Evolutionary conservation across 208 protist genomes (phyloP).

Genomic region (Acanthamoeba royreba): DNA sequence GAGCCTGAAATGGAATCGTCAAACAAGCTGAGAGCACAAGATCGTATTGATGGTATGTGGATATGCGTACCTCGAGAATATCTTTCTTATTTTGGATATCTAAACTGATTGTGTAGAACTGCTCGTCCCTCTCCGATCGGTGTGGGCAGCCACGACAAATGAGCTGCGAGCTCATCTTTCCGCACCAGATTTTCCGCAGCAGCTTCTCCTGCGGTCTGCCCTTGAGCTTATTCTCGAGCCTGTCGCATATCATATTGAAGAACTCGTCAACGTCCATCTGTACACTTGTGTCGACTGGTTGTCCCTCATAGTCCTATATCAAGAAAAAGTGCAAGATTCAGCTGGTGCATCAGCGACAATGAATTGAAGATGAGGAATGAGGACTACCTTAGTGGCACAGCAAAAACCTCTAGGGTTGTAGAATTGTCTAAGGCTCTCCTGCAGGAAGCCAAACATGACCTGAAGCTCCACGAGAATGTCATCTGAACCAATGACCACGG

Average conservation of each 20-base stretch:
- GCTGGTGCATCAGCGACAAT: too few species aligned
- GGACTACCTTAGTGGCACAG: slow-evolving; percentile 30
- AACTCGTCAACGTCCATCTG: slow-evolving; percentile 81
- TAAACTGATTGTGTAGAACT: slow-evolving; percentile 60
- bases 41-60: background rate
- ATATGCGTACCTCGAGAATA: background rate
- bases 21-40: slow-evolving; percentile 51
- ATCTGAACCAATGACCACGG: slow-evolving; percentile 52
- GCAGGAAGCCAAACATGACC: slow-evolving; percentile 64
- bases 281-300: slow-evolving; percentile 47
- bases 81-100: slow-evolving; percentile 34
- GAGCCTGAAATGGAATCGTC: slow-evolving; percentile 64
- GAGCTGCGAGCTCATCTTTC: slow-evolving; percentile 68
- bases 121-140: slow-evolving; percentile 65
- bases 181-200: slow-evolving; percentile 67
- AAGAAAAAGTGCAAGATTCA: background rate
- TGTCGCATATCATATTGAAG: slow-evolving; percentile 71
- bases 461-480: slow-evolving; percentile 39
- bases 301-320: slow-evolving; percentile 69
- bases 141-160: slow-evolving; percentile 72
- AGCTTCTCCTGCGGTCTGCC: slow-evolving; percentile 55
- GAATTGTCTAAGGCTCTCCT: slow-evolving; percentile 60
- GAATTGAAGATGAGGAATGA: background rate
- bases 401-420: slow-evolving; percentile 72
- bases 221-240: slow-evolving; percentile 57